Percentiles rank a stretch among this genome's conserved stretches.
These are phyloP conservation scores for Neonectria magnoliae DNA, from an alignment of 2,329 filamentous ascomycete genomes.

Conservation along the genomic window DNA sequence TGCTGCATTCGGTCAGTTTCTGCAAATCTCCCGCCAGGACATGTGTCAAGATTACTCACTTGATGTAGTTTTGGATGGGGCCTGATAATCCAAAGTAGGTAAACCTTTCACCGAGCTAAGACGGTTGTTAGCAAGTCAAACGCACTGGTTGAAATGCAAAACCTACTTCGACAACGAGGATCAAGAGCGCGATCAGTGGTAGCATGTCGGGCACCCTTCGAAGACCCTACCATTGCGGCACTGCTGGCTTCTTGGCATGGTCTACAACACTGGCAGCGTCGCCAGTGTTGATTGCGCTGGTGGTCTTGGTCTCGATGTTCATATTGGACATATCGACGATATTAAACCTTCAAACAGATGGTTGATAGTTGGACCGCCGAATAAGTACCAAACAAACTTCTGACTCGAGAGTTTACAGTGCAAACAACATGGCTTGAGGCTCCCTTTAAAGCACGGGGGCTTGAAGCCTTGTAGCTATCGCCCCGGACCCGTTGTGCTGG, in stretches of 20 bases:
- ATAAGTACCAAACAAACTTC: too few species aligned
- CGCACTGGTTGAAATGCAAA: too few species aligned
- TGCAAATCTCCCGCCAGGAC: too few species aligned
- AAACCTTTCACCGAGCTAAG: conserved; percentile 44
- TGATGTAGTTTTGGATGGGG: conserved; percentile 47
- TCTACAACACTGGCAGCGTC: conserved; percentile 15
- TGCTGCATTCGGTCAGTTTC: conserved; percentile 16
- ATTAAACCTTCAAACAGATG: neutral
- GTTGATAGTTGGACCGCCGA: neutral
- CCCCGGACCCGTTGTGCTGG: conserved; percentile 1
- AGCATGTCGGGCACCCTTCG: conserved; percentile 43
- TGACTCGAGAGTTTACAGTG: too few species aligned
- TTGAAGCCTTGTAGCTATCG: neutral
- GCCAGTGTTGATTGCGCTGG: neutral
- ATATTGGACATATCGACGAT: conserved; percentile 3
- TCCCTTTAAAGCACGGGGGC: conserved; percentile 19
- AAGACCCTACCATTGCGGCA: conserved; percentile 24
- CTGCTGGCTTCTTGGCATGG: conserved; percentile 3
- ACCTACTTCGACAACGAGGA: conserved; percentile 40
- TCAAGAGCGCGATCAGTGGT: conserved; percentile 39
- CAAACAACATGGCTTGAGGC: neutral
- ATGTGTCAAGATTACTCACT: conserved; percentile 14
- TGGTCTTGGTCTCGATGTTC: conserved; percentile 22
- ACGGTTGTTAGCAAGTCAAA: neutral
- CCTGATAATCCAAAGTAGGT: conserved; percentile 46